Base-by-base conservation (phyloP, 495 filamentous ascomycete species). In the Friedmanniomyces simplex region DNA sequence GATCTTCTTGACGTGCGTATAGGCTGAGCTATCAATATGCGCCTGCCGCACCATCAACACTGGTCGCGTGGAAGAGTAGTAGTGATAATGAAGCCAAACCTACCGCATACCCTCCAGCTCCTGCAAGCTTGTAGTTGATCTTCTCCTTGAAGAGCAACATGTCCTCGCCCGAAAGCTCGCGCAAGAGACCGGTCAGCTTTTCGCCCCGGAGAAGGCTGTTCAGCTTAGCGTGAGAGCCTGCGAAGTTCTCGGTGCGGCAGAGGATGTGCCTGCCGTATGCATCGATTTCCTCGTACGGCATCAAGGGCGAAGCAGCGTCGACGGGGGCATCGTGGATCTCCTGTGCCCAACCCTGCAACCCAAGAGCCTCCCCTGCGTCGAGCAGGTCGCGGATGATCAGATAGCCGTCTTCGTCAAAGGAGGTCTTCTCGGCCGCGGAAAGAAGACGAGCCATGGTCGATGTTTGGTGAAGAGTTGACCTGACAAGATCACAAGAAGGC, bases 61-160 rank as follows among this genome's bases (percentile, higher is more conserved):
- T 32, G 28, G 10, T 32, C 28, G 28, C 28, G n/a, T 10, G 28
- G 28, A 32, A 32, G 28, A 32, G 28, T n/a, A n/a, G n/a, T n/a
- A n/a, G n/a, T n/a, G 28, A 32, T 32, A 3, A 32, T 32, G n/a
- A n/a, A 32, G 28, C 11, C 14, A 13, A 13, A 41, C 25, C 26
- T 22, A 41, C 25, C n/a, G n/a, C 28, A 20, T 24, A 42, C 18
- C 72, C 71, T 65, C 73, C 73, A 60, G 67, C 70, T 7, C 70
- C 68, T 16, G 71, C 68, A 16, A 74, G 59, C 48, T 74, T 73
- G 55, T 73, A 72, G 60, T 73, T 74, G 55, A 73, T 76, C 61
- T 76, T 75, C 47, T 76, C 74, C 50, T 76, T 75, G 66, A 76
- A 76, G 0, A 76, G 62, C 16, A 74, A 50, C 72, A 76, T 75